phyloP scores from a whole-genome alignment of 2,329 filamentous ascomycete species.

The Paecilomyces sp. region DNA sequence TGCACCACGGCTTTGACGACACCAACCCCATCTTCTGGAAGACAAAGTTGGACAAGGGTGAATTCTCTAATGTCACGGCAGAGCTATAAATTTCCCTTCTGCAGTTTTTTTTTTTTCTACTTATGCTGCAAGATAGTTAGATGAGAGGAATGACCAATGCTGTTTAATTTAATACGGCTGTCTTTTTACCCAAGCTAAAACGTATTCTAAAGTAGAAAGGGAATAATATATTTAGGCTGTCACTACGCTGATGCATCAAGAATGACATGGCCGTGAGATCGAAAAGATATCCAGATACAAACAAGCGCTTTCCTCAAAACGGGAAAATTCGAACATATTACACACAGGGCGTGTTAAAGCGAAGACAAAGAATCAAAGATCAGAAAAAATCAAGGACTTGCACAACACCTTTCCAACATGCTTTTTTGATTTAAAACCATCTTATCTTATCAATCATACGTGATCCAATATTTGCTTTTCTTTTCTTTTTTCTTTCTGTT shows the following conservation, averaged over 20 bases:
- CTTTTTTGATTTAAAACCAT: neutral
- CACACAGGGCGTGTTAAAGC: neutral
- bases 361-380: neutral
- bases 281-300: neutral
- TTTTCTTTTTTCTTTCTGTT: conserved; percentile 6
- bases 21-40: conserved; percentile 99
- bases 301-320: neutral
- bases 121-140: neutral
- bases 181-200: neutral
- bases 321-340: too few species aligned
- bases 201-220: too few species aligned
- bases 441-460: conserved; percentile 6
- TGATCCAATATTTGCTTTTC: conserved; percentile 6
- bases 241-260: neutral
- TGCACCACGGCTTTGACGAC: conserved; percentile 96
- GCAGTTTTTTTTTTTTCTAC: neutral
- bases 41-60: conserved; percentile 96
- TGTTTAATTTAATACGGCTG: neutral
- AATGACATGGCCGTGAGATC: neutral
- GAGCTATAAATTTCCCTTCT: conserved; percentile 40
- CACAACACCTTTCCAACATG: neutral
- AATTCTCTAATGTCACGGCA: conserved; percentile 93
- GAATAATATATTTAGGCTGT: neutral
- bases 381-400: neutral
- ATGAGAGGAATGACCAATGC: neutral